phyloP scores from a whole-genome alignment of 768 basidiomycete genomes.

The Suillus hirtellus region DNA sequence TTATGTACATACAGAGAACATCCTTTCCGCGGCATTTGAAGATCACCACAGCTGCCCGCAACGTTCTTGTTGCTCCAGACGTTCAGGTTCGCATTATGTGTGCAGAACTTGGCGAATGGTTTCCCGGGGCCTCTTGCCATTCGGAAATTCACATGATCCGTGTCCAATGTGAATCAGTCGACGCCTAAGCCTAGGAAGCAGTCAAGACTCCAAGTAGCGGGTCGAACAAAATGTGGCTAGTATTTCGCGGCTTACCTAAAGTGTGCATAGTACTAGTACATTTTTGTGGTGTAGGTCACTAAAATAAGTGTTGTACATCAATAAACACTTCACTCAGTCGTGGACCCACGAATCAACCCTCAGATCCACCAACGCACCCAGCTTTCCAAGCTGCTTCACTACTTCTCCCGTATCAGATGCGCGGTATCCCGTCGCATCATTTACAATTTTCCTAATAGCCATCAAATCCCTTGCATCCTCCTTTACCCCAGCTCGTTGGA shows the following conservation, averaged over 20 bases:
- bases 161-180: too few species aligned
- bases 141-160: too few species aligned
- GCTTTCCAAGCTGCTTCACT: not conserved
- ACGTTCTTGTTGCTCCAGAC: too few species aligned
- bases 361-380: not conserved
- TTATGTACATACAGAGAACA: too few species aligned
- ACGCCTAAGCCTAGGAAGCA: too few species aligned
- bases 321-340: not conserved
- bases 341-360: not conserved
- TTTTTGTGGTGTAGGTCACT: not conserved
- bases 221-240: too few species aligned
- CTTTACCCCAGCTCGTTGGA: not conserved
- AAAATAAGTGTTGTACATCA: not conserved
- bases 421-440: not conserved
- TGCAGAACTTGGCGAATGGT: too few species aligned
- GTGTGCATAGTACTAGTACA: not conserved
- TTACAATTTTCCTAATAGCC: not conserved
- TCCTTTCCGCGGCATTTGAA: too few species aligned
- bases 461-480: constrained; percentile 1
- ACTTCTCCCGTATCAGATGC: not conserved
- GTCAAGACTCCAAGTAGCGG: too few species aligned
- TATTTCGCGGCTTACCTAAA: not conserved
- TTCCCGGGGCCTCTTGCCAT: too few species aligned
- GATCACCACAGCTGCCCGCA: too few species aligned
- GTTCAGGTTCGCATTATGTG: too few species aligned